Conservation (phyloP, 2,329 filamentous ascomycete species). For the Diaporthe citri region DNA sequence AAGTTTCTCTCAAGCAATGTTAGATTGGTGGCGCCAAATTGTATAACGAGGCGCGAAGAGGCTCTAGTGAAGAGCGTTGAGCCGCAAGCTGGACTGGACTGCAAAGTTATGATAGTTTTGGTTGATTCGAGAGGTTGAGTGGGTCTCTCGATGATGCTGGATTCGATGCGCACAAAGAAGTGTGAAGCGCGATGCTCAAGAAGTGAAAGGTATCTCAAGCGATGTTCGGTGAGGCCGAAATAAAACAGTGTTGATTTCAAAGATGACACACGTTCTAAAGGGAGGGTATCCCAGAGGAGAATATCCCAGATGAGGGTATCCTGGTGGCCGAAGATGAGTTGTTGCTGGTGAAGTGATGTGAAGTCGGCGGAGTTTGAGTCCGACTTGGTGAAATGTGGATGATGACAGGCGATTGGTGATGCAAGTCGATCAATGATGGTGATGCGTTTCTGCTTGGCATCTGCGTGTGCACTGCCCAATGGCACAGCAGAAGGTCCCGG, state of each 20-base stretch:
- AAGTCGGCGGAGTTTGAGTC: not conserved
- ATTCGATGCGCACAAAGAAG: not conserved
- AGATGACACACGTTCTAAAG: not conserved
- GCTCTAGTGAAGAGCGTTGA: not conserved
- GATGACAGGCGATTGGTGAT: not conserved
- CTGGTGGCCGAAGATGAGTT: not conserved
- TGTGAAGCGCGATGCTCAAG: slow-evolving; percentile 10
- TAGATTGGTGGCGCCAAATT: not conserved
- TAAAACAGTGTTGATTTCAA: not conserved
- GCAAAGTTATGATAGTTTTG: not conserved
- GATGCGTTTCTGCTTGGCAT: slow-evolving; percentile 34
- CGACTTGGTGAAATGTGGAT: not conserved
- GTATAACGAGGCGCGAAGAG: not conserved
- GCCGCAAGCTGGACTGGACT: slow-evolving; percentile 1
- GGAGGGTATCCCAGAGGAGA: too few relatives aligned
- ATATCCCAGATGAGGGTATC: too few relatives aligned
- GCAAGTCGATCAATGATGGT: slow-evolving; percentile 18
- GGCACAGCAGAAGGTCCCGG: slow-evolving; percentile 36
- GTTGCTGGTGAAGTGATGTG: not conserved
- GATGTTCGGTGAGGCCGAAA: not conserved
- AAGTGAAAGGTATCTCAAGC: slow-evolving; percentile 9
- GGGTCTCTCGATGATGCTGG: not conserved
- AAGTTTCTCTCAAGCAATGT: not conserved
- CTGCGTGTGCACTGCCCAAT: slow-evolving; percentile 14
- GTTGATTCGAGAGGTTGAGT: not conserved